Evolutionary conservation across 1,284 basidiomycete species (phyloP), one percentile per base, ranked within the genome.

Genomic region (Cryptococcus sp.): DNA sequence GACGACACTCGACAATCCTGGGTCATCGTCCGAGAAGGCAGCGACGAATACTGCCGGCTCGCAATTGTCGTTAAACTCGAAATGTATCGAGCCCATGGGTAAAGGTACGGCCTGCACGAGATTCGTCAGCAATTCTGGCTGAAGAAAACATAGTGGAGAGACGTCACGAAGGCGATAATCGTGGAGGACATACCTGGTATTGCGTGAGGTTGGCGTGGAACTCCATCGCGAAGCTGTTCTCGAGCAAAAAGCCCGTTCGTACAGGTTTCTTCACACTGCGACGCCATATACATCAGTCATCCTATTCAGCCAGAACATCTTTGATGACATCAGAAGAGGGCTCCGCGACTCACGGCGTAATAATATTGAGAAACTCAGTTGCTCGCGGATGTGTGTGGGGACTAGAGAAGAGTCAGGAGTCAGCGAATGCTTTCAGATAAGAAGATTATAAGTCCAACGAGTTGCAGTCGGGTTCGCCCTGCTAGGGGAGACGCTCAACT

Each of bases 21-120:
- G 57, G 27, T 59, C 57, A n/a, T 59, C 57, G 17, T 6, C 19
- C 13, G 42, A 38, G 40, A 59, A 54, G 7, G 57, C 51, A 31
- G 56, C 45, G 45, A 47, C 51, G 45, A 50, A 56, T 44, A 59
- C 49, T 10, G 47, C 45, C 5, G 57, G 57, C 19, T 47, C 45
- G 46, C 57, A 59, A 38, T 59, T 53, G 39, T 59, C 52, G 52
- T 59, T 59, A 52, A 59, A 59, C 20, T 56, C 52, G 20, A 39
- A 59, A 31, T 59, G 57, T 19, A 59, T 59, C 15, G 52, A 45
- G 17, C 57, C 57, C 41, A 53, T 50, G 15, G 57, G 57, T 7
- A 59, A 39, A 8, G 40, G 42, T 39, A 54, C 45, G 3, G 48
- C 23, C 48, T 50, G 27, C 20, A 23, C 17, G 25, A 7, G 41